Conservation (phyloP, 169 alveolate species). For the Besnoitia besnoiti region DNA sequence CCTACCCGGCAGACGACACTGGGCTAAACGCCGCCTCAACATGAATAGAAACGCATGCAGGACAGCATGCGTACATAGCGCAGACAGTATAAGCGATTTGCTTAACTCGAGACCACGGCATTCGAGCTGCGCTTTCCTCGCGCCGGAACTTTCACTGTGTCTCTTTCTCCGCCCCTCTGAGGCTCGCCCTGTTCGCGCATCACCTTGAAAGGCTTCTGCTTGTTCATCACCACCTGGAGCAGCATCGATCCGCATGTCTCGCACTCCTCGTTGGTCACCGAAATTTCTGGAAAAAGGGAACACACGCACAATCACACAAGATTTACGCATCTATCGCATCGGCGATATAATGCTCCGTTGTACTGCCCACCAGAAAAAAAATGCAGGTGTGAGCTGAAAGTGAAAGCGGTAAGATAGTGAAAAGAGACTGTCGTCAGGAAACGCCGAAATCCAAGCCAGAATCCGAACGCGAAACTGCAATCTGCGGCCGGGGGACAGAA, state of each 20-base stretch:
- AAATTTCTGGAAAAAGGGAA: background rate
- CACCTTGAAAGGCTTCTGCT: slow-evolving; percentile 47
- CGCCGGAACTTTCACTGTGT: too few species aligned
- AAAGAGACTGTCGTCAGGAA: background rate
- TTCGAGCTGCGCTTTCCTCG: too few species aligned
- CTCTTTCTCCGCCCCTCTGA: too few species aligned
- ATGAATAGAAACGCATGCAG: too few species aligned
- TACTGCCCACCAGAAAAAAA: background rate
- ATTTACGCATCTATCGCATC: background rate
- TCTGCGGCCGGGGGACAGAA: background rate
- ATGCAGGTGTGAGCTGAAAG: background rate
- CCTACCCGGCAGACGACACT: too few species aligned
- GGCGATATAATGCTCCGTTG: background rate
- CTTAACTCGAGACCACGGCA: too few species aligned
- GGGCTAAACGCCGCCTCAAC: too few species aligned
- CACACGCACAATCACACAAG: background rate
- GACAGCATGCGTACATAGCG: too few species aligned
- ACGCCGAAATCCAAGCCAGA: background rate
- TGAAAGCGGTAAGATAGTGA: background rate
- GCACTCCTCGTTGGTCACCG: slow-evolving; percentile 50
- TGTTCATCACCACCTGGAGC: slow-evolving; percentile 43
- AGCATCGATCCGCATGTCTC: slow-evolving; percentile 47
- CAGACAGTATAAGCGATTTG: too few species aligned
- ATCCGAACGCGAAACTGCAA: background rate
- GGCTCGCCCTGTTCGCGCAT: background rate